Base-by-base conservation (phyloP, 805 yeast species). In the Hanseniaspora singularis region DNA sequence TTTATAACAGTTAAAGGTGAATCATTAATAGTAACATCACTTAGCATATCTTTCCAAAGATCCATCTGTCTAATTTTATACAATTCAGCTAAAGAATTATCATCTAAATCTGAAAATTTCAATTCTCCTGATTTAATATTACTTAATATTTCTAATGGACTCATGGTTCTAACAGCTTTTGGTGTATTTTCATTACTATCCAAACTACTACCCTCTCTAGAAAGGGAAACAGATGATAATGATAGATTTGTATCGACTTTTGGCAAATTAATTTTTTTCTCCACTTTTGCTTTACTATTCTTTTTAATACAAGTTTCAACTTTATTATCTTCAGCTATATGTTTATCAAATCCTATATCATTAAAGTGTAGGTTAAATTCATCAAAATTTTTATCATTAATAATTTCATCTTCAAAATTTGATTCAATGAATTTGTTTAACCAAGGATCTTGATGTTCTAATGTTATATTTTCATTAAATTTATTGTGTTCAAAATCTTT, bases 11-110 rank as follows among this genome's bases (percentile, higher is more conserved):
- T 34, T 4, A 38, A 20, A 14, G 50, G 32, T 11, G 44, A 30
- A 3, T 39, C 45, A 23, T 22, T 39, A 49, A 52, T 22, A n/a
- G 23, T 46, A 9, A 31, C 34, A 36, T 33, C 27, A 30, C 37
- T 40, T 36, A 54, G 40, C 33, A 52, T 60, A 40, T 73, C 74
- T 43, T 76, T 73, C 52, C 76, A 77, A 52, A 81, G 63, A 57
- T 79, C 86, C 37, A 74, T 67, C 57, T 81, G 88, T 52, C 87
- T 67, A 1, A 77, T 68, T 54, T 79, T 71, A 60, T 80, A 81
- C 32, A 80, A 64, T 12, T 72, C 72, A 9, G 81, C 71, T 11
- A 80, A 70, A 48, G 40, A 46, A 18, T 46, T 43, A 11, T 39
- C 33, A 19, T 44, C 48, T 27, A 44, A 30, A 24, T 79, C 81